Conservation (phyloP, 306 rosid genomes). For the Lathyrus sativus region DNA sequence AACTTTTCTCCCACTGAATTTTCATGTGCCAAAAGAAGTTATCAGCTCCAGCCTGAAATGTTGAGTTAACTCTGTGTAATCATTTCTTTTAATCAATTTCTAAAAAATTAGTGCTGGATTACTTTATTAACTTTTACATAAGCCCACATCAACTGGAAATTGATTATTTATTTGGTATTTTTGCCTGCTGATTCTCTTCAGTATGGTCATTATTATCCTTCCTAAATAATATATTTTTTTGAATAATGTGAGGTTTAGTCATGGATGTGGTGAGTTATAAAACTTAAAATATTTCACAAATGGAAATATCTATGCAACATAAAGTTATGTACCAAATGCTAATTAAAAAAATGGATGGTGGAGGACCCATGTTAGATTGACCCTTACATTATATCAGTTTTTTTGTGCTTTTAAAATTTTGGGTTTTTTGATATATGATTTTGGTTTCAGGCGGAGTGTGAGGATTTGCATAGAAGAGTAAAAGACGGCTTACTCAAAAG, state of each 20-base stretch:
- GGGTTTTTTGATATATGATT: slow-evolving; percentile 34
- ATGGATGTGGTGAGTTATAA: slow-evolving; percentile 5
- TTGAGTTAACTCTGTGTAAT: slow-evolving; percentile 17
- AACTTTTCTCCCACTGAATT: slow-evolving; percentile 8
- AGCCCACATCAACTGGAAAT: slow-evolving; percentile 1
- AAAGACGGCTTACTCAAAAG: slow-evolving; percentile 64
- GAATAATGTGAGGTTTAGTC: slow-evolving; percentile 15
- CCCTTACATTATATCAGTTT: slow-evolving; percentile 23
- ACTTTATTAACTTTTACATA: slow-evolving; percentile 10
- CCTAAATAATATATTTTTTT: background rate
- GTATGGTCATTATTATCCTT: background rate
- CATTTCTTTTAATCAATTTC: slow-evolving; percentile 3
- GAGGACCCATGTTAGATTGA: background rate
- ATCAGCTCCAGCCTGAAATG: slow-evolving; percentile 18
- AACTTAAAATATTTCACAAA: background rate
- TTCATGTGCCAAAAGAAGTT: slow-evolving; percentile 21
- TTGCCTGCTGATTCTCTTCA: slow-evolving; percentile 4
- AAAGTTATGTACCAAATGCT: background rate
- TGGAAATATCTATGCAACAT: slow-evolving; percentile 3
- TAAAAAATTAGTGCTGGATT: background rate
- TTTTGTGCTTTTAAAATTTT: slow-evolving; percentile 29
- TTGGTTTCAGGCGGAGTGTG: slow-evolving; percentile 76
- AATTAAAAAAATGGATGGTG: background rate
- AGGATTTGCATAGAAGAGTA: slow-evolving; percentile 67
- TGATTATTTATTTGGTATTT: slow-evolving; percentile 33